A percentile compares a stretch with the other conserved stretches of the same genome.
Conservation (phyloP, 1,139 yeast species). For the Sugiyamaella paludigena region DNA sequence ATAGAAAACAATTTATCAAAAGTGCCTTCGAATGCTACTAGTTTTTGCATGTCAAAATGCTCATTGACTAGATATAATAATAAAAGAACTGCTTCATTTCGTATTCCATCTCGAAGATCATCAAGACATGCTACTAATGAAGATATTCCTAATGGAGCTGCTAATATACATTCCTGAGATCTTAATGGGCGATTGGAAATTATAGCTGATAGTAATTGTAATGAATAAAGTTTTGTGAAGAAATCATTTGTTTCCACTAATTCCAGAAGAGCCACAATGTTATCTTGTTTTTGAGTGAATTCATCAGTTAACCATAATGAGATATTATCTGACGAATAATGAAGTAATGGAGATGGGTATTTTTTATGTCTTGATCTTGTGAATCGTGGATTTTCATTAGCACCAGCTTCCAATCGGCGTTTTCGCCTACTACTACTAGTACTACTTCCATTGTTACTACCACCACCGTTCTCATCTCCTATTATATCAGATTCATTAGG, state of each 20-base stretch:
- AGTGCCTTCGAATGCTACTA: conserved; percentile 92
- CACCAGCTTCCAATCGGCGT: too few species aligned
- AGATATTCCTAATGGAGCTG: conserved; percentile 78
- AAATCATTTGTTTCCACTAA: conserved; percentile 60
- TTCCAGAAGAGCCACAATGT: conserved; percentile 57
- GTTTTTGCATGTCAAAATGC: conserved; percentile 82
- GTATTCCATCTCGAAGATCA: conserved; percentile 79
- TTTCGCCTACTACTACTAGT: background rate
- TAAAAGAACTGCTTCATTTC: conserved; percentile 80
- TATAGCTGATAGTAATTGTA: conserved; percentile 82
- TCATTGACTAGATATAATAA: conserved; percentile 79
- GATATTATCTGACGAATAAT: conserved; percentile 54
- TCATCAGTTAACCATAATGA: conserved; percentile 96
- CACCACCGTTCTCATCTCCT: background rate
- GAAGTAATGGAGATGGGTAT: conserved; percentile 13
- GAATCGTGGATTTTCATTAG: conserved; percentile 6
- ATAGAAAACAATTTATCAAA: conserved; percentile 78
- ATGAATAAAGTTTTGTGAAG: conserved; percentile 72
- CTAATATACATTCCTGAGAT: conserved; percentile 70
- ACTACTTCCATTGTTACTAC: background rate
- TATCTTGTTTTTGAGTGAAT: conserved; percentile 59
- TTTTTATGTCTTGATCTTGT: conserved; percentile 11
- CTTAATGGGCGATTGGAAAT: conserved; percentile 71
- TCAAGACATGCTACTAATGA: conserved; percentile 65
- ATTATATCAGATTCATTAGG: conserved; percentile 17